Evolutionary conservation across 257 asterid species (phyloP).

Genomic region (Prunella vulgaris): DNA sequence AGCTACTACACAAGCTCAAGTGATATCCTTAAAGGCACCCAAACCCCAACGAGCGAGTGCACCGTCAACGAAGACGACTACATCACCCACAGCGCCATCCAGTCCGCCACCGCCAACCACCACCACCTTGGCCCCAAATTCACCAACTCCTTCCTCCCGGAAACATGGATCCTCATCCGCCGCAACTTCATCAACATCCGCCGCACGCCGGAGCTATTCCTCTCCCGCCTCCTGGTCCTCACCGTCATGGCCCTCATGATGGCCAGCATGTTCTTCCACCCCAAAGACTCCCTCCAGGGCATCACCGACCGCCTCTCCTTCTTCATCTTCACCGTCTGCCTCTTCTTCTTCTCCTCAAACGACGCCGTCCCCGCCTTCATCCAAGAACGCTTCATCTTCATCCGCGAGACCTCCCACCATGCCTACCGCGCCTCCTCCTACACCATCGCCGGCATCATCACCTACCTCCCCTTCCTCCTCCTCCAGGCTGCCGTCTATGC

Average conservation of each 20-base stretch:
- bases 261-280: slow-evolving; percentile 81
- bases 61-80: slow-evolving; percentile 77
- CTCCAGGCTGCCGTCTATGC: slow-evolving; percentile 71
- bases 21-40: slow-evolving; percentile 54
- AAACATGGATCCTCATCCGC: slow-evolving; percentile 68
- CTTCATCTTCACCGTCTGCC: slow-evolving; percentile 80
- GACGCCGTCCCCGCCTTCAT: slow-evolving; percentile 94
- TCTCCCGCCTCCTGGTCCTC: slow-evolving; percentile 68
- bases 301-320: slow-evolving; percentile 70
- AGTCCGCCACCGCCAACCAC: slow-evolving; percentile 12
- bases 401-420: slow-evolving; percentile 79
- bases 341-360: slow-evolving; percentile 80
- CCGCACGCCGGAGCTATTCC: slow-evolving; percentile 85
- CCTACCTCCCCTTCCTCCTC: slow-evolving; percentile 74
- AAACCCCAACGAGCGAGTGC: slow-evolving; percentile 78
- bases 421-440: slow-evolving; percentile 89
- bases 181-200: slow-evolving; percentile 74
- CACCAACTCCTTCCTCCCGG: slow-evolving; percentile 62
- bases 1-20: slow-evolving; percentile 54
- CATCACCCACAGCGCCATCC: slow-evolving; percentile 40
- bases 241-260: slow-evolving; percentile 81
- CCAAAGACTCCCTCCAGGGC: slow-evolving; percentile 43
- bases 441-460: slow-evolving; percentile 72
- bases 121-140: slow-evolving; percentile 55
- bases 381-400: slow-evolving; percentile 75